Base-by-base conservation (phyloP, 768 basidiomycete species). In the Rhodosporidiobolus odoratus region DNA sequence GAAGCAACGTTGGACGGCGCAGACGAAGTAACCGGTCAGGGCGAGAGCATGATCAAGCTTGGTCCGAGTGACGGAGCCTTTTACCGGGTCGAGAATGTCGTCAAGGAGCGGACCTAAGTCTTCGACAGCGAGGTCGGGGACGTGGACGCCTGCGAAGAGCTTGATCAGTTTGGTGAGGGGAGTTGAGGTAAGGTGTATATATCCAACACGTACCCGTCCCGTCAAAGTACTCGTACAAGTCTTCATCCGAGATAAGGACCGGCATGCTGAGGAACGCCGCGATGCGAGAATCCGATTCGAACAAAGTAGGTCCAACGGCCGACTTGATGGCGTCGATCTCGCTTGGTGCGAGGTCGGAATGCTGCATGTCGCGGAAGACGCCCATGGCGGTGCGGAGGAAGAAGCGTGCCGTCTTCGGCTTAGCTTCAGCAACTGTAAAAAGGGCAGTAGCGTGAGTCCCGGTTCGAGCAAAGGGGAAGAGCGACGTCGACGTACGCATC, bases 341-440 rank as follows among this genome's bases (percentile, higher is more conserved):
- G 8, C 25, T 30, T 0, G 7, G 38, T 15, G 68, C 13, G 15
- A 74, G 15, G 15, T 32, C 66, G 16, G 61, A 52, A 12, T 62
- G 57, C 57, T 73, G 68, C 57, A 74, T 61, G 37, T 74, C 73
- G 65, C 64, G 62, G 56, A 61, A 74, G 40, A 74, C n/a, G 23
- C 68, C 73, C 27, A 68, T 38, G 13, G 69, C 73, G 8, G 63
- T 66, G 15, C 73, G 68, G 10, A 70, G 63, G 73, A 74, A 74
- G 67, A 67, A 74, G 9, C 73, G 57, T 2, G 73, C 62, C 40
- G 58, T 63, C 38, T 41, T 57, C 6, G 73, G 73, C 35, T 65
- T 63, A 19, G 63, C 68, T 30, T 74, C 69, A 32, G 65, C 45
- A 32, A 74, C 67, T 72, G 59, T 25, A 15, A 6, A 2, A 25